phyloP scores from a whole-genome alignment of 2,329 filamentous ascomycete genomes.

The Arthrinium phaeospermum region DNA sequence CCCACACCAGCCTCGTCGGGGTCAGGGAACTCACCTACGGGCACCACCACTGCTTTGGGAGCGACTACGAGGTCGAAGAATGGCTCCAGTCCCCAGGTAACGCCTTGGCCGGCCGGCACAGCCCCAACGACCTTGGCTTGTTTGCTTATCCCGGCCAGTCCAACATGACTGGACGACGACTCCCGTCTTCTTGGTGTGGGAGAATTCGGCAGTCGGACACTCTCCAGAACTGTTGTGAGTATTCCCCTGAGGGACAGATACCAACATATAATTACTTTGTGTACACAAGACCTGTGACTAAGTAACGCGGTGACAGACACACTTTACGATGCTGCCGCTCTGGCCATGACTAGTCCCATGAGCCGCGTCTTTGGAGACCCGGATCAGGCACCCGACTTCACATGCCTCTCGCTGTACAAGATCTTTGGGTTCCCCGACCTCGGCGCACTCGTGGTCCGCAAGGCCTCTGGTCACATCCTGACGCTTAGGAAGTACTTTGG shows the following conservation, averaged over 20 bases:
- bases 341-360: slow-evolving; percentile 66
- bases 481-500: slow-evolving; percentile 67
- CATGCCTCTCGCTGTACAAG: slow-evolving; percentile 67
- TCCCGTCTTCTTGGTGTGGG: slow-evolving; percentile 63
- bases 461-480: slow-evolving; percentile 59
- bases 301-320: slow-evolving; percentile 45
- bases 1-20: slow-evolving; percentile 69
- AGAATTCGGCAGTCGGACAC: slow-evolving; percentile 40
- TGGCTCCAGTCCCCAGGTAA: slow-evolving; percentile 45
- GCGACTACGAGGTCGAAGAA: slow-evolving; percentile 57
- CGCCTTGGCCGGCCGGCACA: slow-evolving; percentile 31
- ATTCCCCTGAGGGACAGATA: background rate
- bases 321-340: slow-evolving; percentile 67
- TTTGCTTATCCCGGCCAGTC: slow-evolving; percentile 74
- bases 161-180: slow-evolving; percentile 70
- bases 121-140: slow-evolving; percentile 43
- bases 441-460: slow-evolving; percentile 63
- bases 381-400: slow-evolving; percentile 63
- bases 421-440: slow-evolving; percentile 72
- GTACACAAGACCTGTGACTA: slow-evolving; percentile 10
- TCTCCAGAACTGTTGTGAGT: slow-evolving; percentile 43
- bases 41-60: slow-evolving; percentile 63
- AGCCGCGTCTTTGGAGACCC: slow-evolving; percentile 49
- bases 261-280: slow-evolving; percentile 22
- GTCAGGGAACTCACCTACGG: slow-evolving; percentile 66